These are phyloP conservation scores for Trichoderma oligosporum DNA, from an alignment of 2,329 filamentous ascomycete species.

Conservation along the genomic window DNA sequence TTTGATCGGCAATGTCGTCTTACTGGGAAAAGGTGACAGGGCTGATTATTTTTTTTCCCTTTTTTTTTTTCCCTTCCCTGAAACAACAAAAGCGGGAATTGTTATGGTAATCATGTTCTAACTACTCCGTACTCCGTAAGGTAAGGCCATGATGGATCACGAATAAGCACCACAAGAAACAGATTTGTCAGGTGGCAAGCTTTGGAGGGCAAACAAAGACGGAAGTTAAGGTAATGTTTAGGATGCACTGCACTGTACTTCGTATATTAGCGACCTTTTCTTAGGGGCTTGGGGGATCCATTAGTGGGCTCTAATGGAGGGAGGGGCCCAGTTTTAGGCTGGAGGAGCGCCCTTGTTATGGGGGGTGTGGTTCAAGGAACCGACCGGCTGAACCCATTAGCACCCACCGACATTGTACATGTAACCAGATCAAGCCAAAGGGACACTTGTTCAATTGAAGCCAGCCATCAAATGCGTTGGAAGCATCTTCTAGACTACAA, in stretches of 20 bases:
- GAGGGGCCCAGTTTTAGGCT: conserved; percentile 15
- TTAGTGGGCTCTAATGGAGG: conserved; percentile 13
- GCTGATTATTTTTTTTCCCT: too few relatives aligned
- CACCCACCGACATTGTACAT: neutral
- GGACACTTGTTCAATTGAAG: conserved; percentile 46
- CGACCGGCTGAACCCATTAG: neutral
- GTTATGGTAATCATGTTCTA: conserved; percentile 5
- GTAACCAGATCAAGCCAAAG: conserved; percentile 28
- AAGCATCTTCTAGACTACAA: conserved; percentile 31
- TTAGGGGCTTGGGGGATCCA: conserved; percentile 3
- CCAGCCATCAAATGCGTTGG: conserved; percentile 26
- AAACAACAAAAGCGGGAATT: neutral
- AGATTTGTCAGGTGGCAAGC: conserved; percentile 16
- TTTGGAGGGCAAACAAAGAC: neutral
- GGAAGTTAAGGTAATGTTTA: neutral
- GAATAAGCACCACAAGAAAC: neutral
- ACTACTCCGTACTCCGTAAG: too few relatives aligned
- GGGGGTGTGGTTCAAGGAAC: conserved; percentile 12
- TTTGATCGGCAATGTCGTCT: neutral
- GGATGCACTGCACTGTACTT: conserved; percentile 1
- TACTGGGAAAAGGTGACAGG: neutral
- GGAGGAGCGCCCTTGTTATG: neutral
- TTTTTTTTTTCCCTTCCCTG: too few relatives aligned
- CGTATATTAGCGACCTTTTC: conserved; percentile 7
- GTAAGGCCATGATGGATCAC: neutral